phyloP scores from a whole-genome alignment of 2,329 filamentous ascomycete genomes.

The Botrytis deweyae region DNA sequence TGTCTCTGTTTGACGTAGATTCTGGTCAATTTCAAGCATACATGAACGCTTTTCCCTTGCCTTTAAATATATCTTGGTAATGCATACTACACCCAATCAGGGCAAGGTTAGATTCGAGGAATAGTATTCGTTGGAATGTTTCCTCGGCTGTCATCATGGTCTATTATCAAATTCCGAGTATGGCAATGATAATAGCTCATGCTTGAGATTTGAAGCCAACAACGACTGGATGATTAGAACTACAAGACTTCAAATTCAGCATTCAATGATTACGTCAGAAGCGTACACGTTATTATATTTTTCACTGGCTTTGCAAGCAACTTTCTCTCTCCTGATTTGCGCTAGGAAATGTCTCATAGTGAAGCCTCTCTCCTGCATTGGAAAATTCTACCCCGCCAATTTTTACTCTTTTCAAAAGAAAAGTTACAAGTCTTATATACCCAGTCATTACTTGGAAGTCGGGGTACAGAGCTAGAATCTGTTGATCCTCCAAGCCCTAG shows the following conservation, averaged over 20 bases:
- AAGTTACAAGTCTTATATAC: background rate
- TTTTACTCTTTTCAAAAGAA: background rate
- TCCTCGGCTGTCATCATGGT: too few relatives aligned
- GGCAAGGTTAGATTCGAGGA: background rate
- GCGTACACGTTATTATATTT: background rate
- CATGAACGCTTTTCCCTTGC: background rate
- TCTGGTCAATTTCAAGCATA: background rate
- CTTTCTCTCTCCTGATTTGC: accelerated
- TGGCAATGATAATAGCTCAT: background rate
- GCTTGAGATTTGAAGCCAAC: background rate
- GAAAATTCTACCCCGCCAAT: background rate
- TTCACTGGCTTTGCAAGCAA: background rate
- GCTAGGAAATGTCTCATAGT: background rate
- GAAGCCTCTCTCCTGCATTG: background rate
- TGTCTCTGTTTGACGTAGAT: background rate
- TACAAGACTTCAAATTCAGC: too few relatives aligned
- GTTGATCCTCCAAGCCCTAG: background rate
- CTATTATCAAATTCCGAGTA: background rate
- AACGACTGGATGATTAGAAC: background rate
- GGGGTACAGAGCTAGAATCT: background rate
- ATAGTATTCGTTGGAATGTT: too few relatives aligned
- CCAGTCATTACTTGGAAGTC: background rate
- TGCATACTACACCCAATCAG: background rate
- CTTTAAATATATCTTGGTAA: background rate
- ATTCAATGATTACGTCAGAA: background rate